Base-by-base conservation (phyloP, 768 basidiomycete genomes). In the Psilocybe tampanensis region DNA sequence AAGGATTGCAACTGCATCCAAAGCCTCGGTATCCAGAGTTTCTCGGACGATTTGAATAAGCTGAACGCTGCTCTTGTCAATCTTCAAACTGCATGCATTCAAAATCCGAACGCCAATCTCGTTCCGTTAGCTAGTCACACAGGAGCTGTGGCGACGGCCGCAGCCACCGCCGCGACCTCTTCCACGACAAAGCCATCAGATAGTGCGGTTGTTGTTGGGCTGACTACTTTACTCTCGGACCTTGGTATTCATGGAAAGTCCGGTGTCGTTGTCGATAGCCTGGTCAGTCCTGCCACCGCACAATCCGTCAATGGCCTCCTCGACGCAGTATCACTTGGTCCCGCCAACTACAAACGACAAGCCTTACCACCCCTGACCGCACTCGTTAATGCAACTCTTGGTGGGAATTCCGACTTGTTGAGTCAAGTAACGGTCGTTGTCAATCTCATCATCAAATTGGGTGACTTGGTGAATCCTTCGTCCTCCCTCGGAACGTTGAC, bases 1-100 rank as follows among this genome's bases (percentile, higher is more conserved):
- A 33, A 52, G 7, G 54, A 53, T 11, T 72, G 71, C 41, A 54
- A 47, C 18, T 72, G 69, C 39, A 51, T 59, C 29, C 52, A 55
- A 18, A 44, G 26, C 3, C 60, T 67, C 32, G 66, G 67, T n/a
- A 61, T 72, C 12, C 36, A 52, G 3, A 26, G 36, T 15, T 26
- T 70, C 1, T 36, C 53, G 8, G 41, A 55, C 7, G 55, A 62
- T n/a, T 44, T 70, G 44, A 39, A 64, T 2, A 45, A 52, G 2
- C 61, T 72, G 41, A 44, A 67, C 29, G 51, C 26, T 18, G 50
- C 42, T n/a, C 9, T 56, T 26, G 44, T 52, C 17, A 21, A 43
- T 23, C 42, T 67, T 42, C 55, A 58, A 33, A 52, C 42, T 7
- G 61, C 47, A 53, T 65, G 60, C 39, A 41, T 15, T 13, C 43